A percentile compares a stretch with the other conserved stretches of the same genome.
phyloP scores from a whole-genome alignment of 2,329 filamentous ascomycete genomes.

The Plectosphaerella cucumerina region DNA sequence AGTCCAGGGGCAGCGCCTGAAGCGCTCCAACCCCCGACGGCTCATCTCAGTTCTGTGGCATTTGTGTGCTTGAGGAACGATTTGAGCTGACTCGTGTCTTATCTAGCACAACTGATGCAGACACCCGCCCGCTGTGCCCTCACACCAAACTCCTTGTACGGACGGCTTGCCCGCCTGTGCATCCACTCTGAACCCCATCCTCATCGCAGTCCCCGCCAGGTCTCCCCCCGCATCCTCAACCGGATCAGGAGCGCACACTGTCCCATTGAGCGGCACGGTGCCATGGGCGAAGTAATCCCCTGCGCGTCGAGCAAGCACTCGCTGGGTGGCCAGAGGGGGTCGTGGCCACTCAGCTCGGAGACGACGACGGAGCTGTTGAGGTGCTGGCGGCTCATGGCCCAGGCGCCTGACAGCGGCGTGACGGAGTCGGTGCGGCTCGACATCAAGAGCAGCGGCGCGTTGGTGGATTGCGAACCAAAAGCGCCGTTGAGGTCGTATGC shows the following conservation, averaged over 20 bases:
- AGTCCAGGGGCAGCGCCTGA: too few relatives aligned
- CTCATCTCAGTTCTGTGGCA: too few relatives aligned
- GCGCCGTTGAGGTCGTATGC: neutral
- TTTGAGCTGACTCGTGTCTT: too few relatives aligned
- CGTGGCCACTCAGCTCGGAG: neutral
- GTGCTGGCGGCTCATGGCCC: slow-evolving; percentile 11
- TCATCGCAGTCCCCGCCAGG: neutral
- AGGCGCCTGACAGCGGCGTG: slow-evolving; percentile 30
- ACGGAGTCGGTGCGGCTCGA: slow-evolving; percentile 32
- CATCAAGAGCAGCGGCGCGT: slow-evolving; percentile 31
- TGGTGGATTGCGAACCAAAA: slow-evolving; percentile 17
- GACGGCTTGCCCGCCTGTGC: too few relatives aligned
- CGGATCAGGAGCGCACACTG: neutral
- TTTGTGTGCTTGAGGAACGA: too few relatives aligned
- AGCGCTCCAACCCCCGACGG: too few relatives aligned
- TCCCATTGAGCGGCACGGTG: neutral
- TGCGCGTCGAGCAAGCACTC: neutral
- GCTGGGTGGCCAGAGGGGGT: slow-evolving; percentile 10
- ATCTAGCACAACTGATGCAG: too few relatives aligned
- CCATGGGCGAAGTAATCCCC: neutral
- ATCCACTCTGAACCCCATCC: neutral
- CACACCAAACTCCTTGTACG: too few relatives aligned
- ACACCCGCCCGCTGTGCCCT: too few relatives aligned
- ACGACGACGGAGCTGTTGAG: neutral
- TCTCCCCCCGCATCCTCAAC: neutral